Base-by-base conservation (phyloP, 2,329 filamentous ascomycete genomes). In the Nemania sp. region DNA sequence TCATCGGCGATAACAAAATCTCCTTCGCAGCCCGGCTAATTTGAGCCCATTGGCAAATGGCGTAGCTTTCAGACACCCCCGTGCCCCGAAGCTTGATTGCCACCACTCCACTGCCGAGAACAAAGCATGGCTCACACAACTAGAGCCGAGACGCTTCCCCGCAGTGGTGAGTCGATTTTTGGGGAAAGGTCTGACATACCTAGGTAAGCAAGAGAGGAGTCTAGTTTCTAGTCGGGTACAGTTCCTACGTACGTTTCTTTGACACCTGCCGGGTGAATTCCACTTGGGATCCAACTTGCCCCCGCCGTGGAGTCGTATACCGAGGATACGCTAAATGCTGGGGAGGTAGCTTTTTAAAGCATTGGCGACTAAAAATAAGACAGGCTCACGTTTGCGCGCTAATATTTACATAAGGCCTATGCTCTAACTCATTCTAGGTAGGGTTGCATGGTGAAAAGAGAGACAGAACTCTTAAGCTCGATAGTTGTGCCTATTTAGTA, bases 111-210 rank as follows among this genome's bases (percentile, higher is more conserved):
- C 53, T 67, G 66, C 61, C 67, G 67, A 67, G 64, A 18, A 13
- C 51, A 53, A 47, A 45, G 29, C 11, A 24, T 62, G 45, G 59
- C 29, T 51, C 26, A 6, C 29, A 62, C 20, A 29, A 55, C 29
- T 58, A 69, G 41, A 70, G 68, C 68, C 67, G 66, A 68, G 43
- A 60, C 53, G 32, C 43, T 70, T 70, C 68, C 68, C 68, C 68
- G 70, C 70, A 70, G 41, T 55, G 29, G 41, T 55, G 24, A 41
- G 47, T 49, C 32, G 35, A 57, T 32, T 27, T 64, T 63, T 29
- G 45, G 52, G 55, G 43, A 41, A 59, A 15, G 27, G 24, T 27
- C 49, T 41, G 54, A 32, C 41, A 62, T 62, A 62, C 27, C 58
- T 55, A 62, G 38, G 47, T 54, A 62, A 61, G 49, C 26, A 62